These are phyloP conservation scores for Penicillium digitatum DNA, from an alignment of 2,329 filamentous ascomycete species.

Conservation along the genomic window DNA sequence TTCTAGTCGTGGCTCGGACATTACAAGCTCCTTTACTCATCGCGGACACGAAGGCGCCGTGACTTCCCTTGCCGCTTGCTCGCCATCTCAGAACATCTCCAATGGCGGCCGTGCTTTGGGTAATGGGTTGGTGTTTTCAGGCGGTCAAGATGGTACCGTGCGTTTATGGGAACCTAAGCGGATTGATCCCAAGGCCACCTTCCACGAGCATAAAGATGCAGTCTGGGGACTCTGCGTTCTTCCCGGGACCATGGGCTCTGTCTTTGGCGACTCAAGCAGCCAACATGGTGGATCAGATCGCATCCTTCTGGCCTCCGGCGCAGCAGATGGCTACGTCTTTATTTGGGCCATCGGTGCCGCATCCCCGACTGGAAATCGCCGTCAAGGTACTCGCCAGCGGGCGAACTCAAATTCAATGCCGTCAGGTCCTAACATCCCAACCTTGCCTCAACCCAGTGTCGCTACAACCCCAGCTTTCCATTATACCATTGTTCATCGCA, in stretches of 20 bases:
- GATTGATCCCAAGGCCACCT: conserved; percentile 89
- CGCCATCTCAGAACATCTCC: conserved; percentile 80
- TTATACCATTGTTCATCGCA: conserved; percentile 82
- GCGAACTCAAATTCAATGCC: conserved; percentile 95
- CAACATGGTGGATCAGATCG: conserved; percentile 77
- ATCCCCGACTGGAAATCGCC: conserved; percentile 67
- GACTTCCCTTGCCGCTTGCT: conserved; percentile 80
- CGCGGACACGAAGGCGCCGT: conserved; percentile 89
- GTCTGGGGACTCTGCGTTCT: conserved; percentile 95
- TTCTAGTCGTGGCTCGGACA: conserved; percentile 75
- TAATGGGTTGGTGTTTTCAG: conserved; percentile 98
- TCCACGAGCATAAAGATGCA: conserved; percentile 91
- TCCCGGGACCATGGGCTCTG: conserved; percentile 71
- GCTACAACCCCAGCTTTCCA: conserved; percentile 83
- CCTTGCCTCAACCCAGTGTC: conserved; percentile 80
- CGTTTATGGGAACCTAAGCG: conserved; percentile 93
- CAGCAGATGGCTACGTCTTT: conserved; percentile 84
- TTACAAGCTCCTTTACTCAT: conserved; percentile 91
- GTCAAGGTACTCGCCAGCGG: conserved; percentile 72
- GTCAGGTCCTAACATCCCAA: conserved; percentile 87
- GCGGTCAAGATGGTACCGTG: conserved; percentile 87
- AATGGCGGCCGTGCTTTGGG: conserved; percentile 82
- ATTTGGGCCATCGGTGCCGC: conserved; percentile 92
- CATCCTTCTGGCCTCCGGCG: conserved; percentile 84
- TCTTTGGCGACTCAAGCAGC: conserved; percentile 70